These are phyloP conservation scores for Endoconidiophora polonica DNA, from an alignment of 2,329 filamentous ascomycete species.

Conservation along the genomic window DNA sequence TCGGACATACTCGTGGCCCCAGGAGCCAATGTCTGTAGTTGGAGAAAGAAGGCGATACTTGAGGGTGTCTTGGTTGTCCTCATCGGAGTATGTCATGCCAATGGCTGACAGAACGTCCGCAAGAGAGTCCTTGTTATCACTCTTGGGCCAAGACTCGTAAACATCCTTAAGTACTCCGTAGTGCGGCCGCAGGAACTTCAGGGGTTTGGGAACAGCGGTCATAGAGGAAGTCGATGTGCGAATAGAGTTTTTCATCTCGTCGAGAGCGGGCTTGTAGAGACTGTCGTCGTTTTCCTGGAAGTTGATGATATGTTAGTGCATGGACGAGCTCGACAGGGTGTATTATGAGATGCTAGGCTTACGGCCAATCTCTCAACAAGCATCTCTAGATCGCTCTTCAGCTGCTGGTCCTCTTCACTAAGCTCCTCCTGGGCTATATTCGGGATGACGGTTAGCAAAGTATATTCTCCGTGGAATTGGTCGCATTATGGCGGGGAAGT, in stretches of 20 bases:
- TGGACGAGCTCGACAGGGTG: slow-evolving; percentile 4
- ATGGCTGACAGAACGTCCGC: slow-evolving; percentile 95
- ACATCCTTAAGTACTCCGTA: slow-evolving; percentile 77
- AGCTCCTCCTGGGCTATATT: slow-evolving; percentile 56
- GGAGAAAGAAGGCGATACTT: slow-evolving; percentile 87
- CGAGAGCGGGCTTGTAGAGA: slow-evolving; percentile 81
- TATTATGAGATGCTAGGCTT: slow-evolving; percentile 17
- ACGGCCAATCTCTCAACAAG: slow-evolving; percentile 88
- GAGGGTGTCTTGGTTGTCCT: slow-evolving; percentile 86
- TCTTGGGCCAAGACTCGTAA: slow-evolving; percentile 76
- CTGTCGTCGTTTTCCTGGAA: slow-evolving; percentile 64
- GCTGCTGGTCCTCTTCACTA: slow-evolving; percentile 92
- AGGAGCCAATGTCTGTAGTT: slow-evolving; percentile 82
- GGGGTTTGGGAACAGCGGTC: slow-evolving; percentile 94
- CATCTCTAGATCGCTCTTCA: slow-evolving; percentile 97
- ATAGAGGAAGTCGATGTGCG: slow-evolving; percentile 99
- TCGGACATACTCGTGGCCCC: slow-evolving; percentile 96
- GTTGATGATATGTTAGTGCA: neutral
- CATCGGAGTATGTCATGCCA: slow-evolving; percentile 97
- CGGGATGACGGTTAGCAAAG: neutral
- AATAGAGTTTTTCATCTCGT: slow-evolving; percentile 96
- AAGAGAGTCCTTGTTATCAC: slow-evolving; percentile 73
- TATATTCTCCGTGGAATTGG: no score
- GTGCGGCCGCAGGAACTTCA: slow-evolving; percentile 94
- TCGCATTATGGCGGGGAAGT: neutral